These are phyloP conservation scores for Penicillium coffeae DNA, from an alignment of 495 filamentous ascomycete genomes.

Conservation along the genomic window DNA sequence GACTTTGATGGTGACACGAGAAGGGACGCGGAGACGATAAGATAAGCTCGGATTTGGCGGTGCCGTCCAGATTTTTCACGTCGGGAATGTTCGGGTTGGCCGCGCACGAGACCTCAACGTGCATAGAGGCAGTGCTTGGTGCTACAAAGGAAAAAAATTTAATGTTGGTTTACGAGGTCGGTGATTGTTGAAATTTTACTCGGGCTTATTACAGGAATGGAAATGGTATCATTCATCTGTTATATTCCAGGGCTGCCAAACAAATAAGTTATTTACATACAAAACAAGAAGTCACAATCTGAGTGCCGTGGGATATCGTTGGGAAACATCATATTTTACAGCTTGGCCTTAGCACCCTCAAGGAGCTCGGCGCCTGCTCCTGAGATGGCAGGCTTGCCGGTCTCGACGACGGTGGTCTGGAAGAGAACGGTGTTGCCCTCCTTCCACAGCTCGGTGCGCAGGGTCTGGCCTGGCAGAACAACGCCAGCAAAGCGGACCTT, in stretches of 20 bases:
- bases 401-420: conserved; percentile 92
- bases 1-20: not conserved
- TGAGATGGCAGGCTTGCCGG: conserved; percentile 86
- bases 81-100: not conserved
- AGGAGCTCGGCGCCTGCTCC: conserved; percentile 85
- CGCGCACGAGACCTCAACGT: not conserved
- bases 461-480: conserved; percentile 88
- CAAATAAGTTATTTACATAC: conserved; percentile 16
- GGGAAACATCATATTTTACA: conserved; percentile 45
- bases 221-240: not conserved
- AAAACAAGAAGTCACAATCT: conserved; percentile 20
- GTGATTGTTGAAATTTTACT: not conserved
- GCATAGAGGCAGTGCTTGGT: too few species aligned
- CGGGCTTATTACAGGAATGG: not conserved
- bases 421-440: conserved; percentile 85
- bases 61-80: not conserved
- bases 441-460: conserved; percentile 98
- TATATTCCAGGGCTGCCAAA: not conserved
- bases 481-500: conserved; percentile 96
- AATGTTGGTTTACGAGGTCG: too few species aligned
- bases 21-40: not conserved
- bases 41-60: not conserved
- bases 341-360: conserved; percentile 53
- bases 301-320: conserved; percentile 20
- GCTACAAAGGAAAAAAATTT: not conserved